Evolutionary conservation across 116 monocot species (phyloP).

Genomic region (Trichopus zeylanicus): DNA sequence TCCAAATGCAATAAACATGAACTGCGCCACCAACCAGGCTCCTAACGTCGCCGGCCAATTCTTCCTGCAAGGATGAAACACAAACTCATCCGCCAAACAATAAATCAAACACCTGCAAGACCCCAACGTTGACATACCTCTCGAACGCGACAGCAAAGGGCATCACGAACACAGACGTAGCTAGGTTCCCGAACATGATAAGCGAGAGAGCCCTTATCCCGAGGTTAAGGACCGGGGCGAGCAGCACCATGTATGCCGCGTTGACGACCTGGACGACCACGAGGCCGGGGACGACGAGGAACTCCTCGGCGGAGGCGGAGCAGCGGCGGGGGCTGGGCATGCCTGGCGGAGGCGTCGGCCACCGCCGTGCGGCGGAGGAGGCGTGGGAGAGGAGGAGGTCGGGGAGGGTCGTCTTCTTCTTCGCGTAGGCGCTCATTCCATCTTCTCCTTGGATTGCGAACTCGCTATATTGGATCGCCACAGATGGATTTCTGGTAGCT

Average conservation of each 20-base stretch:
- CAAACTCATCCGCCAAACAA: neutral
- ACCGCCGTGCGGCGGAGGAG: neutral
- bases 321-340: neutral
- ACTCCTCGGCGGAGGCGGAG: constrained; percentile 9
- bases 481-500: neutral
- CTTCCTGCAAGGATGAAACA: constrained; percentile 11
- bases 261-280: constrained; percentile 19
- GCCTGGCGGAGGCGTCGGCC: neutral
- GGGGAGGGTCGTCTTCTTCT: too few species aligned
- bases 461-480: neutral
- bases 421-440: neutral
- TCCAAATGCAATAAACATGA: constrained; percentile 27
- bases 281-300: constrained; percentile 14
- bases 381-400: neutral
- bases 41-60: constrained; percentile 30
- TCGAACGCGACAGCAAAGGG: constrained; percentile 33
- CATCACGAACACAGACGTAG: constrained; percentile 15
- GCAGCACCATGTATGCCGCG: constrained; percentile 22
- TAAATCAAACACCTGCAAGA: neutral
- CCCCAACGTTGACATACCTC: constrained; percentile 7
- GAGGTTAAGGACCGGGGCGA: constrained; percentile 11
- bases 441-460: neutral
- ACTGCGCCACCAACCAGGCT: constrained; percentile 10
- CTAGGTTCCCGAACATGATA: constrained; percentile 14
- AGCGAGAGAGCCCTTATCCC: constrained; percentile 25